These are phyloP conservation scores for Calocera viscosa DNA, from an alignment of 768 basidiomycete genomes.

Conservation along the genomic window DNA sequence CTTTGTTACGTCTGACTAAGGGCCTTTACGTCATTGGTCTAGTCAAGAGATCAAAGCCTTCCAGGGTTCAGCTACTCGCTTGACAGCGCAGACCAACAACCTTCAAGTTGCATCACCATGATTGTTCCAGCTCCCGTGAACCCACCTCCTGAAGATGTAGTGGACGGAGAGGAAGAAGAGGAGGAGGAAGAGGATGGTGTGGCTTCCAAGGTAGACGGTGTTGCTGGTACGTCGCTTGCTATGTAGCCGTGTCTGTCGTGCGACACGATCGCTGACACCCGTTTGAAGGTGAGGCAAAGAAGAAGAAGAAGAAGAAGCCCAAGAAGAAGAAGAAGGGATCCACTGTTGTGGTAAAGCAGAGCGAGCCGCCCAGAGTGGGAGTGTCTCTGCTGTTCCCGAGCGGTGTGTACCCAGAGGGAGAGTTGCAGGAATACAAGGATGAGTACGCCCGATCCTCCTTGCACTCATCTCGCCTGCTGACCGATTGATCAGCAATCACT, in stretches of 20 bases:
- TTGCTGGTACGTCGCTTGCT: conserved; percentile 11
- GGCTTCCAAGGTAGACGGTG: conserved; percentile 14
- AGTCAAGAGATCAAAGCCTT: background rate
- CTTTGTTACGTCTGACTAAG: background rate
- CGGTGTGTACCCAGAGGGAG: conserved; percentile 83
- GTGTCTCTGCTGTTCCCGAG: conserved; percentile 77
- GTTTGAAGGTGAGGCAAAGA: conserved; percentile 38
- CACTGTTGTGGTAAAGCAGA: conserved; percentile 40
- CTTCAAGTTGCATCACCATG: background rate
- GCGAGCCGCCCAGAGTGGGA: conserved; percentile 83
- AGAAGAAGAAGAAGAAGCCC: conserved; percentile 90
- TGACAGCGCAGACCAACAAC: background rate
- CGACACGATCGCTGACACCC: background rate
- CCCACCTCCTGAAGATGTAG: conserved; percentile 1
- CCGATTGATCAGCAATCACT: conserved; percentile 50
- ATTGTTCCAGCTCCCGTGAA: background rate
- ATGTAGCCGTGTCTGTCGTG: background rate
- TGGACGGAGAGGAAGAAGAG: conserved; percentile 23
- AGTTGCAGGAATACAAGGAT: conserved; percentile 81
- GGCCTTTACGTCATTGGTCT: background rate
- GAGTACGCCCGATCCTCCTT: conserved; percentile 46
- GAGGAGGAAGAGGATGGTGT: conserved; percentile 24
- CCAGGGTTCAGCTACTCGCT: background rate
- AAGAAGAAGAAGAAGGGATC: conserved; percentile 55
- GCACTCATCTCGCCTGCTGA: background rate